A percentile compares a stretch with the other conserved stretches of the same genome.
Evolutionary conservation across 2,329 filamentous ascomycete species (phyloP).

Genomic region (Pseudogymnoascus sp.): DNA sequence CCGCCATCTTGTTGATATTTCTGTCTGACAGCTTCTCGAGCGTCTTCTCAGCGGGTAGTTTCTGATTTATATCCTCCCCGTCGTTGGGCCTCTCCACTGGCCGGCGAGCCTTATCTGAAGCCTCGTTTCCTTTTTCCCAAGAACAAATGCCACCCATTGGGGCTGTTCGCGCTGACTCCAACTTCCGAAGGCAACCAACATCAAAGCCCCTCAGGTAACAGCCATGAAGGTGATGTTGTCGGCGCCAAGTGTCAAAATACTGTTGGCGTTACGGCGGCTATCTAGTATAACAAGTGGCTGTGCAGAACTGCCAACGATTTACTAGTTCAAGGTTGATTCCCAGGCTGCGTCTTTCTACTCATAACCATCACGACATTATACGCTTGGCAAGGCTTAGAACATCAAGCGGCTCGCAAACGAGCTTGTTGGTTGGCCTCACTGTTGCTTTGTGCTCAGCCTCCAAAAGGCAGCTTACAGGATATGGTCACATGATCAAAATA

Average conservation of each 20-base stretch:
- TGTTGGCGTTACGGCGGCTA: background rate
- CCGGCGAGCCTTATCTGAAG: background rate
- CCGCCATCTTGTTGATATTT: background rate
- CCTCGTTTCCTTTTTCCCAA: background rate
- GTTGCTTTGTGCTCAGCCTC: background rate
- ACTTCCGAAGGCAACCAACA: constrained; percentile 1
- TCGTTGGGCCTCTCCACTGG: background rate
- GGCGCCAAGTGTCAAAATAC: background rate
- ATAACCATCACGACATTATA: background rate
- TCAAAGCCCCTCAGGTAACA: background rate
- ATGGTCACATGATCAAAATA: background rate
- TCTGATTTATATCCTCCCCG: background rate
- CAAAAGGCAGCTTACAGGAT: background rate
- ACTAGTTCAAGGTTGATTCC: constrained; percentile 8
- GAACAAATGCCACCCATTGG: constrained; percentile 10
- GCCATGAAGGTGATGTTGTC: background rate
- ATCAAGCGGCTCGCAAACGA: background rate
- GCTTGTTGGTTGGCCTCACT: background rate
- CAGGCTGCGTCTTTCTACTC: background rate
- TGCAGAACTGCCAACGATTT: background rate
- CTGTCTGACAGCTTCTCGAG: background rate
- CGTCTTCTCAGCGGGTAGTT: background rate
- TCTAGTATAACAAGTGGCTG: constrained; percentile 4
- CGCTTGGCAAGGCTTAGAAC: background rate
- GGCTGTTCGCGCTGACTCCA: background rate